These are phyloP conservation scores for Candida yuanshanica DNA, from an alignment of 805 yeast genomes.

Conservation along the genomic window DNA sequence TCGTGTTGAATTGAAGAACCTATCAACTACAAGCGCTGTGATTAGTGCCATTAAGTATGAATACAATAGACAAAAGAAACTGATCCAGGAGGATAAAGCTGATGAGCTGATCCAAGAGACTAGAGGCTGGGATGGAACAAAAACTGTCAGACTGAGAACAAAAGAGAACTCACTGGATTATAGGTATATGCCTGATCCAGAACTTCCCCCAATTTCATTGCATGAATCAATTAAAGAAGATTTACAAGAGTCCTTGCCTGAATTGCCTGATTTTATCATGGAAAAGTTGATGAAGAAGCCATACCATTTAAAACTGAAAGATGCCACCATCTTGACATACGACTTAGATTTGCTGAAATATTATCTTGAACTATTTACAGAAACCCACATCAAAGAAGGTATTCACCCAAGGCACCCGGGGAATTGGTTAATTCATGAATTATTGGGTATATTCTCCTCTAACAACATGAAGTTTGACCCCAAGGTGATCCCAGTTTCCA, in stretches of 20 bases:
- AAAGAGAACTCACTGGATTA: constrained; percentile 85
- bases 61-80: constrained; percentile 58
- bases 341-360: constrained; percentile 46
- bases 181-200: constrained; percentile 93
- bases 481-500: constrained; percentile 31
- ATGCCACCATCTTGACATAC: constrained; percentile 64
- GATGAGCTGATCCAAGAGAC: constrained; percentile 51
- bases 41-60: constrained; percentile 70
- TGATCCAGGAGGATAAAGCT: constrained; percentile 35
- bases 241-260: constrained; percentile 42
- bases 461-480: constrained; percentile 32
- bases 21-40: constrained; percentile 80
- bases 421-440: constrained; percentile 81
- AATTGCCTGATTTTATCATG: constrained; percentile 56
- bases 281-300: constrained; percentile 40
- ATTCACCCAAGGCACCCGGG: constrained; percentile 39
- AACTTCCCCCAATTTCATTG: constrained; percentile 57
- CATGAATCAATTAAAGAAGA: constrained; percentile 36
- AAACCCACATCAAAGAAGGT: constrained; percentile 20
- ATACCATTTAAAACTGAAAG: constrained; percentile 57
- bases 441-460: constrained; percentile 63
- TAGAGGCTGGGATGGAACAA: constrained; percentile 84
- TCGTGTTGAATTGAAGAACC: constrained; percentile 84
- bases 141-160: constrained; percentile 60
- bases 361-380: constrained; percentile 40